These are phyloP conservation scores for Penicillium pulvis DNA, from an alignment of 495 filamentous ascomycete species.

Conservation along the genomic window DNA sequence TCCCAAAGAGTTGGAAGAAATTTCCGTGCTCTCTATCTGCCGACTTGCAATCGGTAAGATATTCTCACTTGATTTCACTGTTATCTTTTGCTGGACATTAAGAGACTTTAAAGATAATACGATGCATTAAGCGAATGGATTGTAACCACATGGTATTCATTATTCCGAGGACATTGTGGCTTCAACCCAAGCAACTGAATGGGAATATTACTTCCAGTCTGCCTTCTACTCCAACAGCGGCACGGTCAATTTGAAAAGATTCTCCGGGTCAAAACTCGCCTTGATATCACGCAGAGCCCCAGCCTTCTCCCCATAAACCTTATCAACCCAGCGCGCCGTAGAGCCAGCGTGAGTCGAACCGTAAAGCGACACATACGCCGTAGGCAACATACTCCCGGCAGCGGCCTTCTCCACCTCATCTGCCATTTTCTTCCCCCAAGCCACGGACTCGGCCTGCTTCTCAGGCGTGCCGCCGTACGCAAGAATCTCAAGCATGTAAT, in stretches of 20 bases:
- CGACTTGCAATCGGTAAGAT: no score
- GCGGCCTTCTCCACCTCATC: conserved; percentile 20
- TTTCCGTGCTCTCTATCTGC: no score
- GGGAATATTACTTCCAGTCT: no score
- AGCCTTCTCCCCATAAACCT: conserved; percentile 25
- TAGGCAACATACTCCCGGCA: conserved; percentile 25
- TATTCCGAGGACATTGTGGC: no score
- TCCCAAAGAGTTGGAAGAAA: no score
- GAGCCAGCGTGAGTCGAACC: conserved; percentile 8
- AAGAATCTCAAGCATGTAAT: conserved; percentile 43
- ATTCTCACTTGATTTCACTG: no score
- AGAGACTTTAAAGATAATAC: no score
- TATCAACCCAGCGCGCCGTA: conserved; percentile 9
- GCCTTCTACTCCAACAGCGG: conserved; percentile 21
- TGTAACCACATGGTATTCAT: no score
- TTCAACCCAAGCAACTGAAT: no score
- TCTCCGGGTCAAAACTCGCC: conserved; percentile 30
- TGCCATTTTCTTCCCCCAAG: conserved; percentile 28
- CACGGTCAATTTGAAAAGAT: conserved; percentile 33
- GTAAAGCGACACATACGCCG: conserved; percentile 33
- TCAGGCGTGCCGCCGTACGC: conserved; percentile 10
- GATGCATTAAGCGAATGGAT: no score
- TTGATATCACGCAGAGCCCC: conserved; percentile 31
- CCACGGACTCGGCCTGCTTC: conserved; percentile 7
- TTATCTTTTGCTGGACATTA: no score